Evolutionary conservation across 345 rosid species (phyloP), one percentile per base, ranked within the genome.

Genomic region (Adansonia digitata): DNA sequence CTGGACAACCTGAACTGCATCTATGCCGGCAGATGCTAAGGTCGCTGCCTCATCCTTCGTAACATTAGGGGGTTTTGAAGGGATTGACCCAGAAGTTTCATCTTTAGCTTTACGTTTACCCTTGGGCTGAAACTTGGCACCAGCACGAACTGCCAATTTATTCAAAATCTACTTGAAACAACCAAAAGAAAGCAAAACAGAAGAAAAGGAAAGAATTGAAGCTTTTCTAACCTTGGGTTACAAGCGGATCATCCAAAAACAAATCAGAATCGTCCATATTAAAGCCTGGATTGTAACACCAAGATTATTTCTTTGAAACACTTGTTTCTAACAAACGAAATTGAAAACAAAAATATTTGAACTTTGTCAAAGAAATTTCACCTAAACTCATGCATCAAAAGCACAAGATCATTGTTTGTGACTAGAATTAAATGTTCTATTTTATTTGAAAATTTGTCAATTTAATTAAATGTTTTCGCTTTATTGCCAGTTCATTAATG

Each of bases 401-500:
- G 5, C 11, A 45, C 5, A 14, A 13, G 17, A 45, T 45, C 2
- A 45, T 13, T 14, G 12, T 14, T 14, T 6, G 51, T 15, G 53
- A 17, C 7, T 0, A 48, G 20, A 48, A 48, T 48, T 20, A 48
- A n/a, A n/a, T n/a, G n/a, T n/a, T n/a, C n/a, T n/a, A n/a, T n/a
- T n/a, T n/a, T n/a, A n/a, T n/a, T n/a, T n/a, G n/a, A n/a, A n/a
- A n/a, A n/a, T n/a, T n/a, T n/a, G n/a, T n/a, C n/a, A n/a, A n/a
- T n/a, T n/a, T n/a, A n/a, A n/a, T 31, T 42, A 66, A 22, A 14
- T 49, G 15, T 18, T 17, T 11, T 65, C 17, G 6, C 0, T 29
- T 1, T 62, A 11, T n/a, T 10, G 42, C 1, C 74, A 93, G 94
- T 85, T 94, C 20, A 89, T 94, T 55, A 84, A 88, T 71, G 95